These are phyloP conservation scores for Madurella fahalii DNA, from an alignment of 2,329 filamentous ascomycete genomes.

Conservation along the genomic window DNA sequence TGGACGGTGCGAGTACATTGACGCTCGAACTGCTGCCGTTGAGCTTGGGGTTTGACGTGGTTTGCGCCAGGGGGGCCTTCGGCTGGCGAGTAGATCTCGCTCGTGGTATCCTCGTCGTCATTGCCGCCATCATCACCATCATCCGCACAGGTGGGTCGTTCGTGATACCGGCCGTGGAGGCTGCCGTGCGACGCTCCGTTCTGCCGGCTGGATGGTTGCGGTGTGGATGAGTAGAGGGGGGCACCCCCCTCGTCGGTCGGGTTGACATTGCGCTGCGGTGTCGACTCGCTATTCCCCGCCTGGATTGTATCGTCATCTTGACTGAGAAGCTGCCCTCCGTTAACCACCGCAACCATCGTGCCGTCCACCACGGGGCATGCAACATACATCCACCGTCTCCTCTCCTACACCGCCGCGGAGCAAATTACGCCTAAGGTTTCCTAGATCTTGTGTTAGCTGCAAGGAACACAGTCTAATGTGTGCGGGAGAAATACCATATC, in stretches of 20 bases:
- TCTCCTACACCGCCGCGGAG: constrained; percentile 45
- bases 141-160: constrained; percentile 20
- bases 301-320: constrained; percentile 29
- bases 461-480: background rate
- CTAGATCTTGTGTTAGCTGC: constrained; percentile 26
- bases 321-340: constrained; percentile 27
- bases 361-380: background rate
- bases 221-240: constrained; percentile 9
- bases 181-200: background rate
- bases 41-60: constrained; percentile 14
- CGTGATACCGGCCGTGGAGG: constrained; percentile 3
- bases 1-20: constrained; percentile 54
- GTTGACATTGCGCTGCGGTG: constrained; percentile 10
- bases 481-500: constrained; percentile 47
- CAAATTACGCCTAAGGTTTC: constrained; percentile 47
- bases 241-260: constrained; percentile 19
- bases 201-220: background rate
- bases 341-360: background rate
- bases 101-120: constrained; percentile 18
- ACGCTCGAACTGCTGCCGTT: constrained; percentile 33
- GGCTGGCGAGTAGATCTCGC: constrained; percentile 16
- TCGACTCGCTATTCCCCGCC: constrained; percentile 1
- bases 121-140: constrained; percentile 19
- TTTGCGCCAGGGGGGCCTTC: constrained; percentile 18
- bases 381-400: constrained; percentile 43